These are phyloP conservation scores for Kwoniella dendrophila DNA, from an alignment of 768 basidiomycete species.

Conservation along the genomic window DNA sequence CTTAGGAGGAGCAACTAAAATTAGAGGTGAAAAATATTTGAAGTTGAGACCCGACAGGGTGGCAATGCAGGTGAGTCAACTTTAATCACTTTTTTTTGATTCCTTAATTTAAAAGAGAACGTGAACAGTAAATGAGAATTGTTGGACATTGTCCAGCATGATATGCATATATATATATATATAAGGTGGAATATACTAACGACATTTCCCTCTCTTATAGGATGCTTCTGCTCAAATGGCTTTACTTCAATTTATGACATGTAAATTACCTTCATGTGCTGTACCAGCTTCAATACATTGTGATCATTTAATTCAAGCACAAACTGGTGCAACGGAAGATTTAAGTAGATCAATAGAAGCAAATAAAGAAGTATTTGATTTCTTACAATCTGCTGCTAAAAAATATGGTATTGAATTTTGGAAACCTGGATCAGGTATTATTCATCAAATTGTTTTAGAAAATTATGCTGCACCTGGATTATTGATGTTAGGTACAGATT, in stretches of 20 bases:
- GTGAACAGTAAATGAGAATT: no score
- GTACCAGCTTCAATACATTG: slow-evolving; percentile 83
- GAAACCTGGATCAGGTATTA: slow-evolving; percentile 77
- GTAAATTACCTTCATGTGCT: slow-evolving; percentile 76
- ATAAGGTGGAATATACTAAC: no score
- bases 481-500: slow-evolving; percentile 79
- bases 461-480: slow-evolving; percentile 95
- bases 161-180: no score
- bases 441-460: slow-evolving; percentile 97
- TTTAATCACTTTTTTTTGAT: background rate
- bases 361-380: slow-evolving; percentile 97
- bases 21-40: slow-evolving; percentile 84
- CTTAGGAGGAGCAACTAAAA: slow-evolving; percentile 65
- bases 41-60: slow-evolving; percentile 90
- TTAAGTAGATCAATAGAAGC: slow-evolving; percentile 73
- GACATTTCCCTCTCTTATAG: slow-evolving; percentile 23
- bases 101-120: background rate
- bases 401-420: slow-evolving; percentile 89
- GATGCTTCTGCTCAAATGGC: slow-evolving; percentile 61
- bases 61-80: slow-evolving; percentile 85
- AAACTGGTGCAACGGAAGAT: slow-evolving; percentile 82
- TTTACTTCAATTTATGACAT: slow-evolving; percentile 97
- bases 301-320: slow-evolving; percentile 94
- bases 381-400: slow-evolving; percentile 79
- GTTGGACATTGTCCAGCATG: no score